Percentiles rank a stretch among this genome's conserved stretches.
These are phyloP conservation scores for Dactylonectria macrodidyma DNA, from an alignment of 2,329 filamentous ascomycete genomes.

Conservation along the genomic window DNA sequence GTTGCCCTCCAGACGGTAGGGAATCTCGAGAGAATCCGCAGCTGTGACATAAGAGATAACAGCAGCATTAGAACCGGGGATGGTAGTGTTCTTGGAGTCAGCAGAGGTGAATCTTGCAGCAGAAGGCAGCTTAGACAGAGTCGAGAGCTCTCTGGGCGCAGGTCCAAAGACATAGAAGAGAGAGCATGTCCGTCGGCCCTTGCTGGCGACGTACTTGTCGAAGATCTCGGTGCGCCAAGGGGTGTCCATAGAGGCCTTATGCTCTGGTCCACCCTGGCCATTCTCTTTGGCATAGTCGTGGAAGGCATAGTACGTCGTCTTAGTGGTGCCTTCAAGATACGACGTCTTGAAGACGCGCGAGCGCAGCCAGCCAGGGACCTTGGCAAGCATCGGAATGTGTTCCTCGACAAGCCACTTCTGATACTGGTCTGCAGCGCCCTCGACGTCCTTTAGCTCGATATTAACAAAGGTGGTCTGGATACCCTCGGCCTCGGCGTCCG, in stretches of 20 bases:
- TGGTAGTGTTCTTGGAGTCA: conserved; percentile 70
- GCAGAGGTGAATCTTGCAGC: conserved; percentile 66
- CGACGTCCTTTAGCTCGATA: conserved; percentile 66
- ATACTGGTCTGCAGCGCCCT: conserved; percentile 67
- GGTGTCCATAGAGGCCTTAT: conserved; percentile 74
- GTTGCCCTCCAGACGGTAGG: conserved; percentile 84
- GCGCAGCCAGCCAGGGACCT: conserved; percentile 84
- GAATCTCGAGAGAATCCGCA: conserved; percentile 76
- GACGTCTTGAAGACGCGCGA: conserved; percentile 80
- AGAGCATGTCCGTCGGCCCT: conserved; percentile 73
- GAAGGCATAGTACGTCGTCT: conserved; percentile 72
- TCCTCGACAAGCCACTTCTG: conserved; percentile 82
- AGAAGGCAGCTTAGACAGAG: conserved; percentile 66
- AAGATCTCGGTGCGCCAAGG: conserved; percentile 73
- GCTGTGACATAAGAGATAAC: conserved; percentile 80
- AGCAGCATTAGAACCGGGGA: conserved; percentile 64
- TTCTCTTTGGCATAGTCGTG: conserved; percentile 81
- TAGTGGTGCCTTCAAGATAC: conserved; percentile 68
- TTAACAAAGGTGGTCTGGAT: conserved; percentile 75
- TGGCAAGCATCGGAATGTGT: conserved; percentile 79
- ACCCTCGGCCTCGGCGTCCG: conserved; percentile 71
- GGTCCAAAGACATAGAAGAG: conserved; percentile 87
- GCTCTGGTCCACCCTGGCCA: conserved; percentile 75
- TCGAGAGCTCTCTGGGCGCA: conserved; percentile 77
- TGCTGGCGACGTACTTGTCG: conserved; percentile 69